Evolutionary conservation across 306 rosid species (phyloP).

Genomic region (Urtica urens): DNA sequence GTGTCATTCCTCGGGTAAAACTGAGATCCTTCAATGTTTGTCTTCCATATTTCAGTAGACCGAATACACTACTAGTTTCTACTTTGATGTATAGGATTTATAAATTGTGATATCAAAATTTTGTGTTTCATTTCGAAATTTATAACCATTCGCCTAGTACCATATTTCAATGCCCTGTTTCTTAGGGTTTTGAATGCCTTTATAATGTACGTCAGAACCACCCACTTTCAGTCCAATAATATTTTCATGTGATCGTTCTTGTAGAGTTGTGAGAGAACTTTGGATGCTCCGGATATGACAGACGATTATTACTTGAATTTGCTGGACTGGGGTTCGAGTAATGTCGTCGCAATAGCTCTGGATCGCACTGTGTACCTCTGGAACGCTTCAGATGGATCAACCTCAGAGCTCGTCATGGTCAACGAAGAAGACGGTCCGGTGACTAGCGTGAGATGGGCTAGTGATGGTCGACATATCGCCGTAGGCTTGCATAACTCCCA

Average conservation of each 20-base stretch:
- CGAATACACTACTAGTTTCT: too few species aligned
- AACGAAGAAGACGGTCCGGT: constrained; percentile 38
- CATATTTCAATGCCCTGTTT: too few species aligned
- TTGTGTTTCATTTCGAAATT: background rate
- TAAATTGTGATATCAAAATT: too few species aligned
- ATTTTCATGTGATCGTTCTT: constrained; percentile 9
- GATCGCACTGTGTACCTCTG: constrained; percentile 1
- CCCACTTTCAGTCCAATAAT: too few species aligned
- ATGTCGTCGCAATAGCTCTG: constrained; percentile 2
- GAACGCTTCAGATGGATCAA: constrained; percentile 23
- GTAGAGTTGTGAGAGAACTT: constrained; percentile 42
- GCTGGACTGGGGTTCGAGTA: constrained; percentile 43
- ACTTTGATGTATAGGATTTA: too few species aligned
- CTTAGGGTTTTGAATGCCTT: too few species aligned
- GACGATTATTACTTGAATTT: constrained; percentile 42
- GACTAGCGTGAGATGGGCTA: constrained; percentile 3
- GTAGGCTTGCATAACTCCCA: constrained; percentile 4
- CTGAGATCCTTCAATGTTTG: background rate
- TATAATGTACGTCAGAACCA: too few species aligned
- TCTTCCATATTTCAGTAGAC: background rate
- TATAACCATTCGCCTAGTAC: background rate
- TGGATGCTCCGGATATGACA: constrained; percentile 35
- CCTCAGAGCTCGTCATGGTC: constrained; percentile 42
- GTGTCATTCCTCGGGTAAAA: background rate
- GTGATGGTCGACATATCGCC: background rate